A percentile compares a stretch with the other conserved stretches of the same genome.
phyloP scores from a whole-genome alignment of 352 stramenopile genomes.

The Phytophthora ohioensis region DNA sequence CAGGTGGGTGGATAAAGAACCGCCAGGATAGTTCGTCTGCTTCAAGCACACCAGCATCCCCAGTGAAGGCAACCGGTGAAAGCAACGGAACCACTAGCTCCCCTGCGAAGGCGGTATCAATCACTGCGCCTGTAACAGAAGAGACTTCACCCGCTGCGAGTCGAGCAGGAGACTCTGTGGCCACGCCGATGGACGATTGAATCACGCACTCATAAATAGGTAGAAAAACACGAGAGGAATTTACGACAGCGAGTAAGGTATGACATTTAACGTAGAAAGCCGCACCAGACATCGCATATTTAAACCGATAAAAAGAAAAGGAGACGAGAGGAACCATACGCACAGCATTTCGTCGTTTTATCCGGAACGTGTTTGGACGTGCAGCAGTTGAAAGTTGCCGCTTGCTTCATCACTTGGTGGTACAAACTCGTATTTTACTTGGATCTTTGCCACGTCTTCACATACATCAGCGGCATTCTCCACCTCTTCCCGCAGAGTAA shows the following conservation, averaged over 20 bases:
- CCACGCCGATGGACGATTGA: conserved; percentile 3
- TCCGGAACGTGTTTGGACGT: conserved; percentile 29
- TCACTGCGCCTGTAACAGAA: conserved; percentile 6
- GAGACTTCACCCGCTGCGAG: conserved; percentile 15
- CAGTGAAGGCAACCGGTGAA: conserved; percentile 28
- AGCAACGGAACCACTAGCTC: conserved; percentile 12
- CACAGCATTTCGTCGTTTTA: conserved; percentile 7
- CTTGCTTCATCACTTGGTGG: conserved; percentile 20
- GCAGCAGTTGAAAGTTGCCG: conserved; percentile 47
- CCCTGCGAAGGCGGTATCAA: conserved; percentile 16
- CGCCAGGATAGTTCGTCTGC: conserved; percentile 40
- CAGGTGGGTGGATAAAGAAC: conserved; percentile 70
- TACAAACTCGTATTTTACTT: conserved; percentile 48
- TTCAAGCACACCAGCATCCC: conserved; percentile 36
- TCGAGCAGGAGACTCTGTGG: conserved; percentile 1
- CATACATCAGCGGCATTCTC: conserved; percentile 18
- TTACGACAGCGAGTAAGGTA: conserved; percentile 25
- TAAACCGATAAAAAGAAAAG: conserved; percentile 27
- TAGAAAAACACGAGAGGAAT: conserved; percentile 30
- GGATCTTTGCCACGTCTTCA: conserved; percentile 16
- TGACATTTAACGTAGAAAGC: conserved; percentile 40
- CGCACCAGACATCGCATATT: conserved; percentile 18
- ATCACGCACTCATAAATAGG: conserved; percentile 22
- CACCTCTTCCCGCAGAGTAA: conserved; percentile 44
- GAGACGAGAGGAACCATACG: background rate